Evolutionary conservation across 148 eudicot genomes (phyloP).

Genomic region (Vaccinium corymbosum): DNA sequence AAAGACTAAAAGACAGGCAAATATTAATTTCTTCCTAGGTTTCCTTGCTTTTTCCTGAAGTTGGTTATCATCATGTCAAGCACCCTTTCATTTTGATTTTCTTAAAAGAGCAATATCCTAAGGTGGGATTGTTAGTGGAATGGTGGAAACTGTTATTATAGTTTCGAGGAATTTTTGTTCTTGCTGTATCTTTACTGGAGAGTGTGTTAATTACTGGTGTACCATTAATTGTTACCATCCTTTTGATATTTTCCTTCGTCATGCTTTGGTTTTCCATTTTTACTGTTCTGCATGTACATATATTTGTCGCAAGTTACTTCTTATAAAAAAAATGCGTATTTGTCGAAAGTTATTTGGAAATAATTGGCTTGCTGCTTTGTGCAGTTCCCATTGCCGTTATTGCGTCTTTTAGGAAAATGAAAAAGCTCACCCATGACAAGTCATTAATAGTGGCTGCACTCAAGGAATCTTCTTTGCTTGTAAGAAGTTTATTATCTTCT

Average conservation of each 20-base stretch:
- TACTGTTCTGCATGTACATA: not conserved
- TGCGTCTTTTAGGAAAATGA: conserved; percentile 79
- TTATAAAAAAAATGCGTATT: no score
- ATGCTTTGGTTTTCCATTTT: not conserved
- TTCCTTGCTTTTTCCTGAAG: not conserved
- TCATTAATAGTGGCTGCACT: conserved; percentile 67
- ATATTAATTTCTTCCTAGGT: not conserved
- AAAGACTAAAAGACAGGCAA: not conserved
- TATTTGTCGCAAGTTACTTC: not conserved
- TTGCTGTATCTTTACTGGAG: not conserved
- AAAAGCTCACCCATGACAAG: conserved; percentile 61
- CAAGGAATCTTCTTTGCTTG: conserved; percentile 74
- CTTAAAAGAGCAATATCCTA: not conserved
- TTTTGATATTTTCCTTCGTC: not conserved
- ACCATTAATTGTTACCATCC: not conserved
- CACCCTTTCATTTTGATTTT: not conserved
- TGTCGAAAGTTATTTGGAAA: not conserved
- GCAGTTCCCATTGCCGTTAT: conserved; percentile 82
- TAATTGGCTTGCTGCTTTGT: conserved; percentile 22
- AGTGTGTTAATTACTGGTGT: not conserved
- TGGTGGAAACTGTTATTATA: not conserved
- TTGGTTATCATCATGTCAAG: not conserved
- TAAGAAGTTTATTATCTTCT: conserved; percentile 31
- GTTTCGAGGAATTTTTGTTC: not conserved
- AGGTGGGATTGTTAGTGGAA: not conserved